A percentile compares a stretch with the other conserved stretches of the same genome.
phyloP scores from a whole-genome alignment of 305 asterid genomes.

The Fraxinus xanthoxyloides region DNA sequence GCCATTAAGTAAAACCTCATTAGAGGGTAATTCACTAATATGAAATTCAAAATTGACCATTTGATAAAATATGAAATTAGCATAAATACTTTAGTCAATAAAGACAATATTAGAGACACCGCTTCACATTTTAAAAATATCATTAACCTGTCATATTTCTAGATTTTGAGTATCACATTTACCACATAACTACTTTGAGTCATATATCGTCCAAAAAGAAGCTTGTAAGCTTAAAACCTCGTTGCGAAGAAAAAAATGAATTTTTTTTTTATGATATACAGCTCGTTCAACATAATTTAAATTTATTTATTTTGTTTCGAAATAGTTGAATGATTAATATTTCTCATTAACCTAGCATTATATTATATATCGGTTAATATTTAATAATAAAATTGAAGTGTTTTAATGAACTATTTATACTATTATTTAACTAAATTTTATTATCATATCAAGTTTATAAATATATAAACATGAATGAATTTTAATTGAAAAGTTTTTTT shows the following conservation, averaged over 20 bases:
- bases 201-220: background rate
- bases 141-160: background rate
- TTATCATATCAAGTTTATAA: background rate
- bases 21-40: background rate
- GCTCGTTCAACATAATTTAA: background rate
- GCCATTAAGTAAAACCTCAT: background rate
- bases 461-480: background rate
- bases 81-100: background rate
- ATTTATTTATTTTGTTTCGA: background rate
- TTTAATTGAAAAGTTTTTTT: background rate
- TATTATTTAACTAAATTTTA: no score
- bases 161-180: background rate
- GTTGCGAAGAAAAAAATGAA: background rate
- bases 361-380: no score
- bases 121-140: background rate
- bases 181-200: background rate
- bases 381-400: background rate
- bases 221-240: background rate
- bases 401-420: background rate
- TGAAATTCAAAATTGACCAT: background rate
- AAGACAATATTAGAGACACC: background rate
- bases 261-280: no score
- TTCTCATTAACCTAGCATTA: background rate
- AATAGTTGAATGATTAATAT: background rate
- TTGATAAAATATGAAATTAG: background rate